Percentiles rank a stretch among this genome's conserved stretches.
Evolutionary conservation across 2,329 filamentous ascomycete species (phyloP).

Genomic region (Beauveria bassiana): DNA sequence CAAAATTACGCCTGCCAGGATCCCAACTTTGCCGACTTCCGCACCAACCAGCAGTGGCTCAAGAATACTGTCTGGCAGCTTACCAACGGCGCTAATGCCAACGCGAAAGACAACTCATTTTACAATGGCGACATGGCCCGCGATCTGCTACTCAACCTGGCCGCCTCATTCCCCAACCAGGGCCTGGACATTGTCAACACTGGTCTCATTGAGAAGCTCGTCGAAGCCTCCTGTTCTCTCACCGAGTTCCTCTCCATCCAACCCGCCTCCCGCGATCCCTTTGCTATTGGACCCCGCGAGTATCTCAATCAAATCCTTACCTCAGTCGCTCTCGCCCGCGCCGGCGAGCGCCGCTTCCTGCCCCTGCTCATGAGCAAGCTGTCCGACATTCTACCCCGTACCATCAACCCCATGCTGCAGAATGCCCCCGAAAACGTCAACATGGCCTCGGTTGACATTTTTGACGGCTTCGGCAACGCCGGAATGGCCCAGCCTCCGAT

Average conservation of each 20-base stretch:
- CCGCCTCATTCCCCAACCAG: constrained; percentile 62
- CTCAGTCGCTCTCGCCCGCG: constrained; percentile 63
- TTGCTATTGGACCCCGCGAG: constrained; percentile 61
- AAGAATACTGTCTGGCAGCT: constrained; percentile 58
- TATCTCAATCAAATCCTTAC: constrained; percentile 63
- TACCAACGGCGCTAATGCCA: constrained; percentile 41
- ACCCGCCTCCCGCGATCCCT: constrained; percentile 52
- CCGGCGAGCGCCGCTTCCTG: constrained; percentile 67
- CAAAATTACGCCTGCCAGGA: constrained; percentile 46
- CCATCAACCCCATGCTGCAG: constrained; percentile 53
- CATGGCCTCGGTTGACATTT: constrained; percentile 52
- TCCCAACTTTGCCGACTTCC: constrained; percentile 46
- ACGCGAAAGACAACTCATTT: constrained; percentile 42
- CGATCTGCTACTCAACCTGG: constrained; percentile 57
- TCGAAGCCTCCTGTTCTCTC: constrained; percentile 67
- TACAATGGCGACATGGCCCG: constrained; percentile 56
- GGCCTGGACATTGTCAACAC: constrained; percentile 69
- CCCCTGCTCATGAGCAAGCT: constrained; percentile 72
- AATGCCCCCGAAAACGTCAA: constrained; percentile 47
- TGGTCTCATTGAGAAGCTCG: constrained; percentile 71
- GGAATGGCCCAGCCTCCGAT: constrained; percentile 48
- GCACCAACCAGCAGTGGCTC: constrained; percentile 57
- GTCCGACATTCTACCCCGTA: constrained; percentile 58
- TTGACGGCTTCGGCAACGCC: constrained; percentile 57
- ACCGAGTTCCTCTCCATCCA: constrained; percentile 65